Evolutionary conservation across 1,284 basidiomycete species (phyloP).

Genomic region (Melampsora americana): DNA sequence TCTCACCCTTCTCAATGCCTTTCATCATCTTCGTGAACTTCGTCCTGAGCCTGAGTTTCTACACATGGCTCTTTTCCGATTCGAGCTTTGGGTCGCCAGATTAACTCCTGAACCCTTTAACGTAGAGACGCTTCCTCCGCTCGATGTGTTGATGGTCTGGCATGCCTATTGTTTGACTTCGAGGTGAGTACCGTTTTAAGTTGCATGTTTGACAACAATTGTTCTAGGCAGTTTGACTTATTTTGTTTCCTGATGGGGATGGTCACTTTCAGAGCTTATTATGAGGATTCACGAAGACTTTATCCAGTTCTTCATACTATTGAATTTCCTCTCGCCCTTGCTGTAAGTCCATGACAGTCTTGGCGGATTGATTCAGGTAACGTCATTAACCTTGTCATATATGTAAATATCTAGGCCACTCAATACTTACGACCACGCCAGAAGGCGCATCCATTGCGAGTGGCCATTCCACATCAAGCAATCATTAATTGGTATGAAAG

Average conservation of each 20-base stretch:
- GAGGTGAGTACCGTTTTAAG: not conserved
- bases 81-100: not conserved
- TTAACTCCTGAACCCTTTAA: not conserved
- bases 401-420: not conserved
- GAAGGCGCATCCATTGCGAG: not conserved
- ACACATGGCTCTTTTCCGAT: conserved; percentile 1
- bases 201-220: conserved; percentile 21
- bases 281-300: not conserved
- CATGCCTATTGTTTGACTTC: conserved; percentile 47
- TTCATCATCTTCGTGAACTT: conserved; percentile 8
- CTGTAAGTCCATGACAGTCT: not conserved
- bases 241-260: not conserved
- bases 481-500: not conserved
- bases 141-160: conserved; percentile 48
- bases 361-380: not conserved
- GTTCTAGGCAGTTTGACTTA: not conserved
- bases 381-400: not conserved
- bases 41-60: not conserved
- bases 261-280: not conserved
- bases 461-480: not conserved
- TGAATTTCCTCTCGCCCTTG: not conserved
- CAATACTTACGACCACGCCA: not conserved
- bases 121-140: conserved; percentile 33
- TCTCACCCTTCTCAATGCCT: conserved; percentile 2
- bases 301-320: not conserved